phyloP scores from a whole-genome alignment of 345 rosid genomes.

The sweet orange (Citrus sinensis) region DVS_A1.0 CM039162.1:1286501-1287000 shows the following conservation, averaged over 20 bases:
- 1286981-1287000: not conserved
- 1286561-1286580: too few relatives aligned
- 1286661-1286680: not conserved
- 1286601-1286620: too few relatives aligned
- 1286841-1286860: not conserved
- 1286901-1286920: not conserved
- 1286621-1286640: too few relatives aligned
- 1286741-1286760: not conserved
- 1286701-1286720: not conserved
- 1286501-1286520: too few relatives aligned
- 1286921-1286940: not conserved
- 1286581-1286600: not conserved
- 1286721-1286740: not conserved
- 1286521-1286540: too few relatives aligned
- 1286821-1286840: not conserved
- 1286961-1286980: not conserved
- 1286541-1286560: not conserved
- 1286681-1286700: not conserved
- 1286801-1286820: not conserved
- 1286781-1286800: not conserved
- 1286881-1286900: not conserved
- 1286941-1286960: not conserved
- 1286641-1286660: not conserved
- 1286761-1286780: not conserved
- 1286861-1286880: not conserved